Base-by-base conservation (phyloP, 2,329 filamentous ascomycete genomes). In the Arthrinium phaeospermum region DNA sequence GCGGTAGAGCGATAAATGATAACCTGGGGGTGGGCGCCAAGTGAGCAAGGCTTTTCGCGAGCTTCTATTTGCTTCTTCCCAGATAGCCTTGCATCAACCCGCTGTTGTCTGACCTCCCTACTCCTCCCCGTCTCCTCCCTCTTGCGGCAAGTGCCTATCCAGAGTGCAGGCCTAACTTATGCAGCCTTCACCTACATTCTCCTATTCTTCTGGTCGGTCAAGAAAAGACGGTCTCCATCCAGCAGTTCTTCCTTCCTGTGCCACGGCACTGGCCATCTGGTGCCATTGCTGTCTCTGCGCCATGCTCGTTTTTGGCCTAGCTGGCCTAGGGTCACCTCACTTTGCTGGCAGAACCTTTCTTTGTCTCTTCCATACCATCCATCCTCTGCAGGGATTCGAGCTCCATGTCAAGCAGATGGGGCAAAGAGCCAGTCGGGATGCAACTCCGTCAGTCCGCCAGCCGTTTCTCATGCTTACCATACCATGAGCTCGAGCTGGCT, bases 1-100 rank as follows among this genome's bases (percentile, higher is more conserved):
- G 53, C 53, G 53, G 53, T 61, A 61, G 30, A 61, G 30, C 53
- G 53, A 61, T 49, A 49, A 22, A 61, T 19, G 7, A 61, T n/a
- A 61, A 37, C 53, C 53, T 61, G 53, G 53, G 51, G 53, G 53
- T 61, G 57, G 57, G 57, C 57, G 57, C 57, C 57, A n/a, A 41
- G 57, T 64, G 57, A 64, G 13, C 57, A 64, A 64, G 57, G 57
- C 57, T 64, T 64, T 64, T 64, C 34, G 34, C 22, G 41, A 24
- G 34, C 57, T 64, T 64, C 57, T 41, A 41, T 64, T 64, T 64
- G 57, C 57, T 64, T 64, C 57, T 64, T 34, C 57, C 10, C 57
- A 64, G 57, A 64, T 64, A 64, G 57, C 57, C 57, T 64, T 64
- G 34, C 57, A 64, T 64, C 57, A 37, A 41, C 57, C 49, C 57